Percentiles rank a stretch among this genome's conserved stretches.
phyloP scores from a whole-genome alignment of 192 early-diverging fungal genomes.

The Cetraspora pellucida region DNA sequence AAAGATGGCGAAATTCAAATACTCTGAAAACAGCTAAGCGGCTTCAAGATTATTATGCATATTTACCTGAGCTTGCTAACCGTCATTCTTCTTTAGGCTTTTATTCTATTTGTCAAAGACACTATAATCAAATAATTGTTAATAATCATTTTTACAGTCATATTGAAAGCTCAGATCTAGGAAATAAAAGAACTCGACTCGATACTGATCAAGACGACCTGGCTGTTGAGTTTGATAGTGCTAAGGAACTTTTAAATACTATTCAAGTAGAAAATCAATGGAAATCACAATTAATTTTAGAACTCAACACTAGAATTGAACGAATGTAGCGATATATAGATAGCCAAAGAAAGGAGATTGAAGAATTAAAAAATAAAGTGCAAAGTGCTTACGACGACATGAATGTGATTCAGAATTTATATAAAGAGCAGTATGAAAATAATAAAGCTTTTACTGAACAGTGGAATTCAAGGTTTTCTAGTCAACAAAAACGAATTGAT shows the following conservation, averaged over 20 bases:
- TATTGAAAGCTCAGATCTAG: background rate
- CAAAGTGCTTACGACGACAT: background rate
- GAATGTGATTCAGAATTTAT: background rate
- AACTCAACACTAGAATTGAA: too few relatives aligned
- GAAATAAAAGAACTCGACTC: background rate
- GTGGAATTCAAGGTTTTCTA: slow-evolving; percentile 15
- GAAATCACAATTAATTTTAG: background rate
- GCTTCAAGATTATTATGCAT: too few relatives aligned
- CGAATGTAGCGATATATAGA: background rate
- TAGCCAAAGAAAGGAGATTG: slow-evolving; percentile 1
- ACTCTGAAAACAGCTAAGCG: too few relatives aligned
- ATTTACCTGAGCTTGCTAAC: too few relatives aligned
- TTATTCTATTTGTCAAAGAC: background rate
- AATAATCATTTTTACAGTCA: background rate
- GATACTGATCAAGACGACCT: background rate
- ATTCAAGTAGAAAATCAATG: slow-evolving; percentile 7
- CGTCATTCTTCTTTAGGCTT: too few relatives aligned
- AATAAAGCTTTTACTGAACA: slow-evolving; percentile 2
- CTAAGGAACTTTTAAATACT: background rate
- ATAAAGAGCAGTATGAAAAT: slow-evolving; percentile 6
- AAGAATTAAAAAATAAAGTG: slow-evolving; percentile 15
- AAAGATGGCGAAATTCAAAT: too few relatives aligned
- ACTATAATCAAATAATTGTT: background rate
- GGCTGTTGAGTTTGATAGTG: background rate
- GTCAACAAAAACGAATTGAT: slow-evolving; percentile 19